Percentiles rank a stretch among this genome's conserved stretches.
Evolutionary conservation across 768 basidiomycete genomes (phyloP).

Genomic region (Coprinopsis marcescibilis): DNA sequence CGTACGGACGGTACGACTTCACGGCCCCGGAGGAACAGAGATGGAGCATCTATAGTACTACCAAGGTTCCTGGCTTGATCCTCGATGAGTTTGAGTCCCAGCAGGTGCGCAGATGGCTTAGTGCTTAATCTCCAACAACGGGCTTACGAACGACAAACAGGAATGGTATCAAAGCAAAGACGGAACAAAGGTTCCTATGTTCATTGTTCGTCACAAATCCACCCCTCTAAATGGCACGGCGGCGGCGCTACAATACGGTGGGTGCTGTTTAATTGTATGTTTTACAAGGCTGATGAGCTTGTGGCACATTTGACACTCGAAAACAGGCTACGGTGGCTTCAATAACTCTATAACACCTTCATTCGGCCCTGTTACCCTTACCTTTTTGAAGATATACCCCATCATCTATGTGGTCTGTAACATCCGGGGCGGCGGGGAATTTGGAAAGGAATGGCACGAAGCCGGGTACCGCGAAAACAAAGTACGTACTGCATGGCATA

Average conservation of each 20-base stretch:
- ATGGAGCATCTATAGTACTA: conserved; percentile 55
- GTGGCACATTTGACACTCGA: background rate
- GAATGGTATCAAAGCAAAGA: conserved; percentile 83
- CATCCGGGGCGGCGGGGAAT: conserved; percentile 69
- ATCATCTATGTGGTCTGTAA: conserved; percentile 55
- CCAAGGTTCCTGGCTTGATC: conserved; percentile 53
- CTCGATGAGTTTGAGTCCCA: conserved; percentile 63
- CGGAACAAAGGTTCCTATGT: conserved; percentile 81
- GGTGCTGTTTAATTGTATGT: conserved; percentile 5
- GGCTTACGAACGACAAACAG: conserved; percentile 21
- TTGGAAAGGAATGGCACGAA: conserved; percentile 82
- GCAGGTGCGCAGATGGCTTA: conserved; percentile 44
- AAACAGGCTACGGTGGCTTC: conserved; percentile 79
- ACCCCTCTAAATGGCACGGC: conserved; percentile 70
- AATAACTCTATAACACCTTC: conserved; percentile 63
- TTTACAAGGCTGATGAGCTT: background rate
- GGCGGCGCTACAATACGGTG: conserved; percentile 73
- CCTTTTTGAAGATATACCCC: conserved; percentile 66
- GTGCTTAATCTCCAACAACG: background rate
- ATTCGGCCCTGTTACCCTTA: conserved; percentile 67
- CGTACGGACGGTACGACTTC: conserved; percentile 61
- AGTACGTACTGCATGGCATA: too few relatives aligned
- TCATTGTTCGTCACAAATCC: conserved; percentile 69
- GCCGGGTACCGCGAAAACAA: conserved; percentile 68
- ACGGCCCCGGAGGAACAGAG: conserved; percentile 39